These are phyloP conservation scores for Cadophora sp. DNA, from an alignment of 2,329 filamentous ascomycete species.

Conservation along the genomic window DNA sequence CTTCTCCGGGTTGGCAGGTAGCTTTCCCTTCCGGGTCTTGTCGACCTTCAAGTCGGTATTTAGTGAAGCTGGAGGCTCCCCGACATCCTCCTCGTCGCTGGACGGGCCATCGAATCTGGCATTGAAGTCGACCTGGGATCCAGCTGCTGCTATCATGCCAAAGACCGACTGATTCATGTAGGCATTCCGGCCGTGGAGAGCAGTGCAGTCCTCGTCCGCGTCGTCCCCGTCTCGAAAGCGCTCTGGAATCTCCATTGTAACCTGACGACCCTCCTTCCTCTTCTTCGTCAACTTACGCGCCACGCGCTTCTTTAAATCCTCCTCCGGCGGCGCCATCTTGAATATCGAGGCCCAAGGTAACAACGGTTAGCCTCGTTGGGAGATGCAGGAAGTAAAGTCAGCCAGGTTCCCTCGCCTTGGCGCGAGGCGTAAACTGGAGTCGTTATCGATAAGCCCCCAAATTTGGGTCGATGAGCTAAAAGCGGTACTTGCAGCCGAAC, in stretches of 20 bases:
- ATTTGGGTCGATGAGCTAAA: neutral
- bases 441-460: slow-evolving; percentile 22
- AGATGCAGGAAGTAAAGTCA: slow-evolving; percentile 13
- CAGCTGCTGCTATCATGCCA: slow-evolving; percentile 87
- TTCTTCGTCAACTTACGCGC: slow-evolving; percentile 51
- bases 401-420: slow-evolving; percentile 6
- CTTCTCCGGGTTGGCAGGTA: slow-evolving; percentile 46
- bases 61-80: slow-evolving; percentile 31
- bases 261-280: slow-evolving; percentile 49
- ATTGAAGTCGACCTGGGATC: slow-evolving; percentile 82
- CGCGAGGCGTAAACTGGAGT: slow-evolving; percentile 10
- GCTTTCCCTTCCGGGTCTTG: slow-evolving; percentile 44
- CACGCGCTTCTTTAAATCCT: slow-evolving; percentile 49
- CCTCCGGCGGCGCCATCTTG: slow-evolving; percentile 48
- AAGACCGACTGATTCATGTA: slow-evolving; percentile 92
- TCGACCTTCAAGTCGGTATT: slow-evolving; percentile 35
- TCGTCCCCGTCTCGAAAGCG: slow-evolving; percentile 64
- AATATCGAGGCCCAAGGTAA: slow-evolving; percentile 22
- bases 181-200: slow-evolving; percentile 54
- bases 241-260: slow-evolving; percentile 60
- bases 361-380: slow-evolving; percentile 17
- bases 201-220: slow-evolving; percentile 65
- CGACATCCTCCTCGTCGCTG: slow-evolving; percentile 68
- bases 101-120: slow-evolving; percentile 79
- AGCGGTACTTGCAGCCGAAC: neutral